Evolutionary conservation across 495 filamentous ascomycete genomes (phyloP).

Genomic region (Podospora comata): DNA sequence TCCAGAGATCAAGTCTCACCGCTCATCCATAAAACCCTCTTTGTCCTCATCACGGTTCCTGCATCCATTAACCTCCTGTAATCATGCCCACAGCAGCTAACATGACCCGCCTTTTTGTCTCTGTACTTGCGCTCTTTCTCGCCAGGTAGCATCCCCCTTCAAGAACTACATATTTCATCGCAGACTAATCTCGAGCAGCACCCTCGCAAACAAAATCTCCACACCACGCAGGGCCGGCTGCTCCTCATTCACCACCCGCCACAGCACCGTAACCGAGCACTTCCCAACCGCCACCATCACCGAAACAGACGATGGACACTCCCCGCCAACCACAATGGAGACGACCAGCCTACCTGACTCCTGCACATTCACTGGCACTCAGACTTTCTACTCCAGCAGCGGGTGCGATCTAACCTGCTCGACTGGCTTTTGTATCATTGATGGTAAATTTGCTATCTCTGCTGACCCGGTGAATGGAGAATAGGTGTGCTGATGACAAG

Average conservation of each 20-base stretch:
- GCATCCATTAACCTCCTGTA: not conserved
- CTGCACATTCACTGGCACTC: conserved; percentile 26
- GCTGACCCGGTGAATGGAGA: too few species aligned
- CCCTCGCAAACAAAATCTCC: not conserved
- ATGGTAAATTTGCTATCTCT: conserved; percentile 15
- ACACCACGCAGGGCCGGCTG: not conserved
- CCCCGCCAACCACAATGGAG: conserved; percentile 1
- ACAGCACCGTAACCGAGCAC: not conserved
- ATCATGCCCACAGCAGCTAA: not conserved
- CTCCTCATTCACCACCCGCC: not conserved
- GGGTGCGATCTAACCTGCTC: conserved; percentile 25
- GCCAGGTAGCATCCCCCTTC: not conserved
- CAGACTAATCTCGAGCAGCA: not conserved
- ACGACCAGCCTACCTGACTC: conserved; percentile 19
- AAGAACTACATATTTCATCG: too few species aligned
- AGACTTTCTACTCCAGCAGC: conserved; percentile 27
- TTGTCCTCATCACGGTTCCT: not conserved
- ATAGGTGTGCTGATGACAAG: not conserved
- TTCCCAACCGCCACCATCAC: not conserved
- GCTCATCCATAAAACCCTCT: not conserved
- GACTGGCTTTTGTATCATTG: conserved; percentile 26
- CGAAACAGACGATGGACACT: not conserved
- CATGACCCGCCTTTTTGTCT: not conserved
- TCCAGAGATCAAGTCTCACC: not conserved
- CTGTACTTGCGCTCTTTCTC: not conserved